These are phyloP conservation scores for Trypanosoma avium DNA, from an alignment of 208 protist genomes.

Conservation along the genomic window DNA sequence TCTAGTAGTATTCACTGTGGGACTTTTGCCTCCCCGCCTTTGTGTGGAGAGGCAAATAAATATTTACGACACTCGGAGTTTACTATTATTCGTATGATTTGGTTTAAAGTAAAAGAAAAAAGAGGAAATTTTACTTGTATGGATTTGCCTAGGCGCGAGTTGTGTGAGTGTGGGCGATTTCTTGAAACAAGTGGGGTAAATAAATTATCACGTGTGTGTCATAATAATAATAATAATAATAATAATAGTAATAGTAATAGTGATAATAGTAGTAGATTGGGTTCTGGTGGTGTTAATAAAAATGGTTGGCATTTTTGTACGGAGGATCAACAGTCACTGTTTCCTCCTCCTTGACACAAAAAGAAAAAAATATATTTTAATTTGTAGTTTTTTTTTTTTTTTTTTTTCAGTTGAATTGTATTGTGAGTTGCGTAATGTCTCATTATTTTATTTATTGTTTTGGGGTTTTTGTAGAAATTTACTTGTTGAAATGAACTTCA, in stretches of 20 bases:
- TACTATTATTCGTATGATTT: slow-evolving; percentile 37
- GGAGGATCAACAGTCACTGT: neutral
- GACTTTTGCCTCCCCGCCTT: slow-evolving; percentile 51
- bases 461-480: too few relatives aligned
- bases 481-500: too few relatives aligned
- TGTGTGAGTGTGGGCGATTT: slow-evolving; percentile 25
- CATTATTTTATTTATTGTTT: too few relatives aligned
- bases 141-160: slow-evolving; percentile 2
- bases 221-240: too few relatives aligned
- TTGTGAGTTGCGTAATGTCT: too few relatives aligned
- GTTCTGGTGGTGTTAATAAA: neutral
- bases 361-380: neutral
- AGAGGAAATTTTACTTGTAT: slow-evolving; percentile 5
- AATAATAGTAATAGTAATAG: too few relatives aligned
- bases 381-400: neutral
- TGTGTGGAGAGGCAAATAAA: slow-evolving; percentile 24
- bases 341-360: neutral
- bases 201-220: neutral
- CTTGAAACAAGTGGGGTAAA: slow-evolving; percentile 1
- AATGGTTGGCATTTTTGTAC: slow-evolving; percentile 10
- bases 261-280: neutral
- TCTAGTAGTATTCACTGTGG: slow-evolving; percentile 52
- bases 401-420: too few relatives aligned
- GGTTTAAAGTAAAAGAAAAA: slow-evolving; percentile 29
- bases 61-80: slow-evolving; percentile 38